Evolutionary conservation across 805 yeast genomes (phyloP).

Genomic region (Zygoascus ofunaensis): DNA sequence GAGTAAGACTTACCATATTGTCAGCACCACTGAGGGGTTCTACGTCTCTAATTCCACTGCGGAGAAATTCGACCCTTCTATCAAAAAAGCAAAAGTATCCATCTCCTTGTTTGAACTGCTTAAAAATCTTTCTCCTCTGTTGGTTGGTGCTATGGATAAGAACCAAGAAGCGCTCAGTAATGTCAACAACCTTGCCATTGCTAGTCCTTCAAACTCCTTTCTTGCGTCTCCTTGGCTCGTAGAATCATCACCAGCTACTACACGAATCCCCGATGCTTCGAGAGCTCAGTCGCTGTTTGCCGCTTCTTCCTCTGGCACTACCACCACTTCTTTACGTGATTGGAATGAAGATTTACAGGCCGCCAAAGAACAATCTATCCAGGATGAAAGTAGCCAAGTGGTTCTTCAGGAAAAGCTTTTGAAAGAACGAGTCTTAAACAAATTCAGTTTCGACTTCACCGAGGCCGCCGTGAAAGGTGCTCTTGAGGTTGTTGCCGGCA

Average conservation of each 20-base stretch:
- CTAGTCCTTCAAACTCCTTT: constrained; percentile 48
- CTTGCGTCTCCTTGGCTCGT: constrained; percentile 75
- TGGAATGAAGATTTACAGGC: constrained; percentile 91
- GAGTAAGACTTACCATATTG: constrained; percentile 67
- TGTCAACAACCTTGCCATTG: constrained; percentile 24
- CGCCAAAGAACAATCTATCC: constrained; percentile 55
- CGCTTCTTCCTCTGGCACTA: constrained; percentile 28
- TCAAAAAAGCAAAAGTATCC: constrained; percentile 33
- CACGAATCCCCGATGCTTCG: constrained; percentile 45
- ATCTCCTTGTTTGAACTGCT: constrained; percentile 56
- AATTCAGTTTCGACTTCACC: constrained; percentile 67
- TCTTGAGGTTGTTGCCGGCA: constrained; percentile 61
- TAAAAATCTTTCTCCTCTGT: constrained; percentile 54
- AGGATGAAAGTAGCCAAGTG: constrained; percentile 25
- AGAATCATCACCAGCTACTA: constrained; percentile 8
- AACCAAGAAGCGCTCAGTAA: constrained; percentile 36
- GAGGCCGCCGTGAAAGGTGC: constrained; percentile 73
- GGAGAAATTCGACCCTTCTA: constrained; percentile 59
- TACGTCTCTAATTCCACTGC: constrained; percentile 62
- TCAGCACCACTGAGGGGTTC: constrained; percentile 74
- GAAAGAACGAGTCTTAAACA: constrained; percentile 66
- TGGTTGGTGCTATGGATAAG: constrained; percentile 41
- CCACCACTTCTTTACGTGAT: constrained; percentile 41
- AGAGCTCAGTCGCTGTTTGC: constrained; percentile 47
- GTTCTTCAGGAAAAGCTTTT: constrained; percentile 57